Base-by-base conservation (phyloP, 768 basidiomycete species). In the Mycena polygramma region DNA sequence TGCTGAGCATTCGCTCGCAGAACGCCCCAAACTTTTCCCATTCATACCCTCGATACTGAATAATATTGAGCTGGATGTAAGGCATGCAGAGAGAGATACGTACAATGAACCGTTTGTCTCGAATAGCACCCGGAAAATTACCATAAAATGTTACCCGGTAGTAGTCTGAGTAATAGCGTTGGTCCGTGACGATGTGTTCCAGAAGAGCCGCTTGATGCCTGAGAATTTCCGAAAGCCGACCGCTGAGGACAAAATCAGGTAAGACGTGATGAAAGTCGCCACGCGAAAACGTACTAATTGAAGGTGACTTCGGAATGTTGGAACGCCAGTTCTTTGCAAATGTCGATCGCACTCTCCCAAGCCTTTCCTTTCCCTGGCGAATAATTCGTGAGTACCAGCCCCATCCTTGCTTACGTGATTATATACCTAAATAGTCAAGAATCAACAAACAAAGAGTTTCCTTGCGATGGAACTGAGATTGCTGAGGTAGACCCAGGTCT, bases 141-240 rank as follows among this genome's bases (percentile, higher is more conserved):
- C 97, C 97, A 80, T 92, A 98, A 82, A 96, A 98, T 7, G 93
- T 92, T 43, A 98, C 94, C 55, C 95, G 87, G 84, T 96, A 98
- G 80, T 97, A 98, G 75, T 96, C 96, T 22, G 95, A 90, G 77
- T 96, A 96, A 73, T 94, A 94, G 57, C 94, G 89, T 79, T 93
- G 90, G 68, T 94, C 89, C 43, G 86, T 89, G 57, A 94, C 91
- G 70, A 97, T 97, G 74, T 94, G 92, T 72, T 97, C 95, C 64
- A 95, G 83, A 14, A 97, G 82, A 17, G 91, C 89, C n/a, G 96
- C 94, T 82, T 97, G 92, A 78, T 97, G 94, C 55, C 90, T 86
- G 39, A 96, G 83, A 66, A 97, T 92, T 77, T 97, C 95, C 1
- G 95, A 92, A 19, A 97, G 84, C 62, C 95, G 92, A 26, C 86